These are phyloP conservation scores for Myochromella boudieri DNA, from an alignment of 768 basidiomycete genomes.

Conservation along the genomic window DNA sequence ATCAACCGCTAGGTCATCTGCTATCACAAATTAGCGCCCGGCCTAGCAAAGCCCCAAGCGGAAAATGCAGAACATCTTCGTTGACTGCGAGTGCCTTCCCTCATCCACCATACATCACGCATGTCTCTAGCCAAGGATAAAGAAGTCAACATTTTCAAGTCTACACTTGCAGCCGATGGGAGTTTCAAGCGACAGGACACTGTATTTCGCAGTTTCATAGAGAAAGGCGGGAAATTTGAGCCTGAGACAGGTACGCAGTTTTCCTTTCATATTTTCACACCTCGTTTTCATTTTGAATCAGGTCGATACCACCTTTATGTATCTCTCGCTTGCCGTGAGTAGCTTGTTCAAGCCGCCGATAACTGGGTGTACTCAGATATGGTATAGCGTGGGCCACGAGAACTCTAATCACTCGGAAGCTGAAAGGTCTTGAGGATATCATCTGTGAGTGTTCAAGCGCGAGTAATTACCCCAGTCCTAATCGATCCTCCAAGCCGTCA, in stretches of 20 bases:
- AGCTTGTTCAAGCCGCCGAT: slow-evolving; percentile 6
- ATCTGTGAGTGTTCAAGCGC: slow-evolving; percentile 55
- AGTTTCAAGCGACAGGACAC: slow-evolving; percentile 59
- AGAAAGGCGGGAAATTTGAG: slow-evolving; percentile 39
- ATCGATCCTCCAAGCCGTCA: slow-evolving; percentile 51
- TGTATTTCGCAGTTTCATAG: slow-evolving; percentile 56
- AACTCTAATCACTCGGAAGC: slow-evolving; percentile 80
- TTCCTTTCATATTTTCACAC: not conserved
- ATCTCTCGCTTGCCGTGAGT: slow-evolving; percentile 78
- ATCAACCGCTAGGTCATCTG: no score
- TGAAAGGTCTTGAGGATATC: slow-evolving; percentile 87
- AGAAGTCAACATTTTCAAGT: slow-evolving; percentile 48
- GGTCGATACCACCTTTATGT: slow-evolving; percentile 92
- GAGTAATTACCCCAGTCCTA: not conserved
- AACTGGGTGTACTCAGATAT: not conserved
- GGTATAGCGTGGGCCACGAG: slow-evolving; percentile 83
- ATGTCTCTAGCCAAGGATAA: slow-evolving; percentile 12
- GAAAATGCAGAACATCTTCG: no score
- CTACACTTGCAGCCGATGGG: slow-evolving; percentile 58
- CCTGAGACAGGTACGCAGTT: slow-evolving; percentile 70
- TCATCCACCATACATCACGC: no score
- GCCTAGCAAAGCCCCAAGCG: no score
- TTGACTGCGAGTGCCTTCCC: no score
- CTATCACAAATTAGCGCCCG: no score
- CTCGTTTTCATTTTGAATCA: slow-evolving; percentile 33